Percentiles rank a stretch among this genome's conserved stretches.
Evolutionary conservation across 83 land plant species (phyloP).

Genomic region (Picea mariana): DNA sequence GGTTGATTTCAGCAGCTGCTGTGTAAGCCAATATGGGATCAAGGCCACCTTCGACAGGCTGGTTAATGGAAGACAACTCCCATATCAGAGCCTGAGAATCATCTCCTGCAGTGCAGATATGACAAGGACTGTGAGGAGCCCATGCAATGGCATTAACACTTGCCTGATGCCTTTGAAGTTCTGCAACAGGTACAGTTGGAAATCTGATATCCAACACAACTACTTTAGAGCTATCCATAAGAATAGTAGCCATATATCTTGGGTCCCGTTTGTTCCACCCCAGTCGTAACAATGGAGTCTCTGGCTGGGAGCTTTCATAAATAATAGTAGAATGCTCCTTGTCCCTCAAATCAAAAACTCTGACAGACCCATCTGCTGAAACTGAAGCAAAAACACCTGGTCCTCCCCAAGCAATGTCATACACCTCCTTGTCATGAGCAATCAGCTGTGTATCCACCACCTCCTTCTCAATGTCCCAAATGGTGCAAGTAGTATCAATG

Average conservation of each 20-base stretch:
- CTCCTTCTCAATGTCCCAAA: slow-evolving; percentile 81
- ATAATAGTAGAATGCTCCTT: slow-evolving; percentile 89
- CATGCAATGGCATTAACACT: slow-evolving; percentile 80
- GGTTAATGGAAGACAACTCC: slow-evolving; percentile 48
- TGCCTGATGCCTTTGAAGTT: slow-evolving; percentile 77
- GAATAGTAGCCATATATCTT: slow-evolving; percentile 74
- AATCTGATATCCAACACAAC: slow-evolving; percentile 79
- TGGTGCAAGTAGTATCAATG: slow-evolving; percentile 84
- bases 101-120: slow-evolving; percentile 84
- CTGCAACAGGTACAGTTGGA: slow-evolving; percentile 79
- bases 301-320: slow-evolving; percentile 84
- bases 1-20: slow-evolving; percentile 71
- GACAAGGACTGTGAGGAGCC: slow-evolving; percentile 78
- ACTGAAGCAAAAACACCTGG: slow-evolving; percentile 85
- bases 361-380: slow-evolving; percentile 85
- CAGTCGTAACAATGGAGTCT: slow-evolving; percentile 68
- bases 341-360: slow-evolving; percentile 79
- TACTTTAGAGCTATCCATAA: slow-evolving; percentile 74
- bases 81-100: slow-evolving; percentile 81
- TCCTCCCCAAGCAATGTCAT: slow-evolving; percentile 91
- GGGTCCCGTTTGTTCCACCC: slow-evolving; percentile 86
- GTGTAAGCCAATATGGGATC: slow-evolving; percentile 71
- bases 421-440: slow-evolving; percentile 94
- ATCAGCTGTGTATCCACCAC: slow-evolving; percentile 86
- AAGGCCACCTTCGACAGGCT: slow-evolving; percentile 22